Percentiles rank a stretch among this genome's conserved stretches.
These are phyloP conservation scores for Amphicarpaea edgeworthii DNA, from an alignment of 306 rosid species.

Conservation along the genomic window DNA sequence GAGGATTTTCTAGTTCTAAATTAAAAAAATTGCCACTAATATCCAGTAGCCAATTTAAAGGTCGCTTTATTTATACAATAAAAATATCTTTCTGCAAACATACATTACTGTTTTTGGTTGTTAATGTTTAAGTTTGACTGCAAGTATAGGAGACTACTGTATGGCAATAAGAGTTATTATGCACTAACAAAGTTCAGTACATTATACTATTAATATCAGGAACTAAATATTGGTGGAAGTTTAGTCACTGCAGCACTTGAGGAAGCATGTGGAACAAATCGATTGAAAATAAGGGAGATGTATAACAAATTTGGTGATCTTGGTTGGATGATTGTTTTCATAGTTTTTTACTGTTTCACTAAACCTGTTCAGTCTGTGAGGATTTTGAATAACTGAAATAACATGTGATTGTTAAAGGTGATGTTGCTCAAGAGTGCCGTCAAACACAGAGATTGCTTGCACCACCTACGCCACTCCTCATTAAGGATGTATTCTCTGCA, in stretches of 20 bases:
- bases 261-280: constrained; percentile 85
- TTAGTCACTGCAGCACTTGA: constrained; percentile 82
- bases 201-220: constrained; percentile 58
- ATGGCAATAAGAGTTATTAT: constrained; percentile 22
- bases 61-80: background rate
- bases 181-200: constrained; percentile 19
- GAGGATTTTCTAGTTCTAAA: background rate
- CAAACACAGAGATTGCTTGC: constrained; percentile 89
- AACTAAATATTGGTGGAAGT: constrained; percentile 89
- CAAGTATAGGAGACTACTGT: constrained; percentile 10
- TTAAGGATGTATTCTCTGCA: constrained; percentile 77
- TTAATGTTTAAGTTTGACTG: constrained; percentile 35
- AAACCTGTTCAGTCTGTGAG: constrained; percentile 33
- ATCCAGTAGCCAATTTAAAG: constrained; percentile 7
- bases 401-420: constrained; percentile 69
- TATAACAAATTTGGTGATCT: constrained; percentile 91
- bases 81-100: constrained; percentile 1
- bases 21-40: constrained; percentile 12
- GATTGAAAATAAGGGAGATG: constrained; percentile 81
- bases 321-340: constrained; percentile 60
- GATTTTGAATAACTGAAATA: constrained; percentile 43
- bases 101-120: constrained; percentile 26
- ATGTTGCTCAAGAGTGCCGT: constrained; percentile 95
- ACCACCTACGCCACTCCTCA: constrained; percentile 77
- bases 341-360: constrained; percentile 41